Evolutionary conservation across 306 rosid genomes (phyloP).

Genomic region (Vigna radiata): DNA sequence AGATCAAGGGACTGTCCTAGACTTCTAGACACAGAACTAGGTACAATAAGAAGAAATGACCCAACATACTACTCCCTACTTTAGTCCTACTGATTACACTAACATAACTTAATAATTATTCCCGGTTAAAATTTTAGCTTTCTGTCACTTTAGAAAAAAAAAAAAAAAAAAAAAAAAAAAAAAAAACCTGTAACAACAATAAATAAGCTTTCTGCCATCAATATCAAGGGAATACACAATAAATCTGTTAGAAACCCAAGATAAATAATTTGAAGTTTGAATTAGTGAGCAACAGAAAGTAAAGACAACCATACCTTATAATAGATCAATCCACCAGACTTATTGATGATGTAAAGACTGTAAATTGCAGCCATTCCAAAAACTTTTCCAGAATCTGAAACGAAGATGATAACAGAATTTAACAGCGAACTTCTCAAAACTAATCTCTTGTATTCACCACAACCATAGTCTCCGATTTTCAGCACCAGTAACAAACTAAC

Average conservation of each 20-base stretch:
- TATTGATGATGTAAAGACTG: conserved; percentile 92
- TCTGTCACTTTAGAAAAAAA: background rate
- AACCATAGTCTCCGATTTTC: background rate
- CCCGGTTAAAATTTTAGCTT: background rate
- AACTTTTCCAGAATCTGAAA: conserved; percentile 40
- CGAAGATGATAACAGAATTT: no score
- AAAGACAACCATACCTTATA: conserved; percentile 63
- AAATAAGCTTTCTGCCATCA: background rate
- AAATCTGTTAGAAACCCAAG: conserved; percentile 4
- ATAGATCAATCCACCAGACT: conserved; percentile 94
- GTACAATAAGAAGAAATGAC: no score
- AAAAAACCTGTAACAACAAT: background rate
- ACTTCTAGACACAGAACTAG: no score
- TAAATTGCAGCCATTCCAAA: conserved; percentile 82
- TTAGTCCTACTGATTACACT: no score
- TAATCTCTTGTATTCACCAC: background rate
- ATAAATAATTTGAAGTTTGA: background rate
- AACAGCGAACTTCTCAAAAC: background rate
- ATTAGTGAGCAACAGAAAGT: conserved; percentile 20
- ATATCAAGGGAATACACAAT: background rate
- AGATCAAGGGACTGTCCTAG: no score
- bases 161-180: background rate
- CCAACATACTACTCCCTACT: no score
- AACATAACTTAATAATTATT: no score
- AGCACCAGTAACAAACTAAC: conserved; percentile 4